Conservation (phyloP, 116 monocot species). For the Dioscorea cayenensis region DNA sequence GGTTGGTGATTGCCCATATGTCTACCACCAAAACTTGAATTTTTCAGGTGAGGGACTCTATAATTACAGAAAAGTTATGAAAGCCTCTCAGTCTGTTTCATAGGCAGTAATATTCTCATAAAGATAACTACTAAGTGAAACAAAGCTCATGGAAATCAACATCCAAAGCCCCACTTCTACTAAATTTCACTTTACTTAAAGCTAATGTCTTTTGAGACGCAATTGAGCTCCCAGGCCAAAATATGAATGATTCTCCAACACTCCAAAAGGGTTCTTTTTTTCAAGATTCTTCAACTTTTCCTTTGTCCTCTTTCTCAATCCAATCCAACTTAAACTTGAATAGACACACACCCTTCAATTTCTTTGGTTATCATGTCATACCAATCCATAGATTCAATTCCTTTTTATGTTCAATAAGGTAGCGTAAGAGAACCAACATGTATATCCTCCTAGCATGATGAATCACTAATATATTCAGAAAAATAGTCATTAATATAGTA, state of each 20-base stretch:
- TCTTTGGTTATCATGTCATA: not conserved
- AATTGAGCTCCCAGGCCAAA: slow-evolving; percentile 2
- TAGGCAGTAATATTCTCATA: slow-evolving; percentile 3
- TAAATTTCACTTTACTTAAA: not conserved
- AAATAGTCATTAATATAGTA: not conserved
- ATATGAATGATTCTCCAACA: slow-evolving; percentile 5
- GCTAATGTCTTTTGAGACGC: slow-evolving; percentile 3
- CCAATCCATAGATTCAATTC: not conserved
- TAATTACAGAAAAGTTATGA: not conserved
- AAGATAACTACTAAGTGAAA: not conserved
- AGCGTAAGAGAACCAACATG: not conserved
- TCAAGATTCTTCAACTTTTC: slow-evolving; percentile 3
- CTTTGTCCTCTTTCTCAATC: not conserved
- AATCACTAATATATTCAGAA: not conserved
- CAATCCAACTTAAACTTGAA: not conserved
- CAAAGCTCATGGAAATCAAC: not conserved
- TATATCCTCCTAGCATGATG: not conserved
- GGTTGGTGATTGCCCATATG: no score
- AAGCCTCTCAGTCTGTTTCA: not conserved
- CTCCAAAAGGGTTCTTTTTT: not conserved
- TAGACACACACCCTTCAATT: not conserved
- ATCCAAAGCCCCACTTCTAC: not conserved
- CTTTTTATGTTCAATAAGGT: not conserved
- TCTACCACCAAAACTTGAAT: not conserved
- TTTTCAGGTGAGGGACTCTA: not conserved